Evolutionary conservation across 352 stramenopile species (phyloP).

Genomic region (Elongisporangium anandrum): DNA sequence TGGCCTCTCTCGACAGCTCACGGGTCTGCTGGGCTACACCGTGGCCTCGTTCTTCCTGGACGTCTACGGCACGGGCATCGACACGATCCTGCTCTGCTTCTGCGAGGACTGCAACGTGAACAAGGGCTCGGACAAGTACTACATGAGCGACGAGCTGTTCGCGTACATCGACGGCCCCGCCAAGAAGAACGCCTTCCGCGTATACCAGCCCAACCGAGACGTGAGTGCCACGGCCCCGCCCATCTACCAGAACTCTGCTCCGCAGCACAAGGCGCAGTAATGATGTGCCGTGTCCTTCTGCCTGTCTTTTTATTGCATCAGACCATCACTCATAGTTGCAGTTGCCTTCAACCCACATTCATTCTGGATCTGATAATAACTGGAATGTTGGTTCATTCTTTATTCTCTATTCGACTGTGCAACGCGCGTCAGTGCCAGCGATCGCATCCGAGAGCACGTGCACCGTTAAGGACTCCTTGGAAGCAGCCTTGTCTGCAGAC

Average conservation of each 20-base stretch:
- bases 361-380: not conserved
- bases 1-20: constrained; percentile 29
- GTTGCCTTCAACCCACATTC: not conserved
- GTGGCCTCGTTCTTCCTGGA: constrained; percentile 77
- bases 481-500: not conserved
- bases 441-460: constrained; percentile 58
- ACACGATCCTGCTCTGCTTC: constrained; percentile 86
- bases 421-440: constrained; percentile 26
- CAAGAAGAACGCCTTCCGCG: constrained; percentile 72
- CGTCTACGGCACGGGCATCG: constrained; percentile 78
- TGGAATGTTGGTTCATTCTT: not conserved
- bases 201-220: constrained; percentile 33
- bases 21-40: constrained; percentile 62
- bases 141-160: constrained; percentile 81
- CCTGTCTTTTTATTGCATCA: not conserved
- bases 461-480: constrained; percentile 16
- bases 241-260: constrained; percentile 15
- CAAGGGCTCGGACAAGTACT: constrained; percentile 70
- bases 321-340: not conserved
- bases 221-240: constrained; percentile 21
- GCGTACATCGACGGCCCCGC: constrained; percentile 73
- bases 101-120: constrained; percentile 84
- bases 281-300: not conserved
- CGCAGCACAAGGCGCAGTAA: constrained; percentile 4
- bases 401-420: constrained; percentile 5